Base-by-base conservation (phyloP, 495 filamentous ascomycete genomes). In the Lasiosphaeria miniovina region DNA sequence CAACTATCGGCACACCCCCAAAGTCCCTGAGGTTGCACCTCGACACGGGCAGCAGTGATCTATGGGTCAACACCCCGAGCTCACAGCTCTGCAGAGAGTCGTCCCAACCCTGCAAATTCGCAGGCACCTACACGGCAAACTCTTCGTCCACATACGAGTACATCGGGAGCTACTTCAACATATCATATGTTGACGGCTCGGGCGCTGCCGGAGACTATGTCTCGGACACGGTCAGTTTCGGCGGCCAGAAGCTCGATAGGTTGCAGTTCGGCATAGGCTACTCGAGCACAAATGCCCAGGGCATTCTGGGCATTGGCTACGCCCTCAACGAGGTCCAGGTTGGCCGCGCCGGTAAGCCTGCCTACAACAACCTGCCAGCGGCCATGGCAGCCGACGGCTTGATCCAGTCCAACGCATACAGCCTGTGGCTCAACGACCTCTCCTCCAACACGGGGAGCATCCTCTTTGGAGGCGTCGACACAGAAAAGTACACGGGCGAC, bases 251-350 rank as follows among this genome's bases (percentile, higher is more conserved):
- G 12, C 65, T 98, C 46, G 72, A 77, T 41, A 71, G 76, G 48
- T 79, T 96, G 46, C 91, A 96, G 70, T 94, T 98, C 70, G 94
- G 93, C 17, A 80, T 97, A 62, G 94, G 91, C 5, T 92, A 91
- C 70, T 67, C 72, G 1, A 92, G 90, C 45, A 80, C 75, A 24
- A 90, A 90, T 48, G 54, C 67, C 58, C 86, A 92, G 73, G 91
- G 91, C 41, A 93, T 98, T 32, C 76, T 98, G 50, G 94, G 94
- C 36, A 90, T 98, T 61, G 93, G 93, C n/a, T 97, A 97, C 65
- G 61, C 81, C 2, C 66, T 83, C 50, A 92, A 96, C 67, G 93
- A 96, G 71, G 91, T 89, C 6, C 85, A 89, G 60, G 86, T 89
- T 62, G 82, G 83, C 55, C 76, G 83, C 40, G 81, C 84, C 33